These are phyloP conservation scores for Corinectria fuckeliana DNA, from an alignment of 2,329 filamentous ascomycete species.

Conservation along the genomic window DNA sequence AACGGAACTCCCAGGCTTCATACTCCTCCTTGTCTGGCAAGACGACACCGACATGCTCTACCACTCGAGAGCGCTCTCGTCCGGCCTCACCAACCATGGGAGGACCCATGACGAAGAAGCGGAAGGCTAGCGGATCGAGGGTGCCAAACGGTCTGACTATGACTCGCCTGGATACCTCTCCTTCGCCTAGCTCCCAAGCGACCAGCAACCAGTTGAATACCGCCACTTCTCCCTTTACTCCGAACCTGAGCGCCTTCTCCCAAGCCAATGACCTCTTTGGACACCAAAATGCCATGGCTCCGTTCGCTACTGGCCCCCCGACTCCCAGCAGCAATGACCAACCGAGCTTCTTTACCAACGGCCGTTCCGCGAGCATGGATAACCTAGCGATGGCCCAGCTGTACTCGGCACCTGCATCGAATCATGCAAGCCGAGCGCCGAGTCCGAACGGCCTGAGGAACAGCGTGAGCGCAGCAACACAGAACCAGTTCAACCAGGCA, in stretches of 20 bases:
- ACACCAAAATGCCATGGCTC: slow-evolving; percentile 47
- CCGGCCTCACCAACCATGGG: slow-evolving; percentile 74
- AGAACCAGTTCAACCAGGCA: slow-evolving; percentile 54
- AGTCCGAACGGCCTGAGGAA: slow-evolving; percentile 68
- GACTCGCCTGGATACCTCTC: slow-evolving; percentile 76
- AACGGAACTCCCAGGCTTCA: slow-evolving; percentile 53
- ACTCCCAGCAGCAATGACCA: slow-evolving; percentile 72
- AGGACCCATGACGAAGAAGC: slow-evolving; percentile 77
- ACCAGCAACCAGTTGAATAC: slow-evolving; percentile 47
- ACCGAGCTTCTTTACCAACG: slow-evolving; percentile 60
- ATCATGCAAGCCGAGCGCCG: slow-evolving; percentile 77
- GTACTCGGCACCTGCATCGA: slow-evolving; percentile 75
- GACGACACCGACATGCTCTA: slow-evolving; percentile 40
- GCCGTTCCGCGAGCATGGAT: slow-evolving; percentile 70
- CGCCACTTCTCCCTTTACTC: slow-evolving; percentile 61
- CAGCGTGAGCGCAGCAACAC: slow-evolving; percentile 50
- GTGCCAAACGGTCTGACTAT: slow-evolving; percentile 78
- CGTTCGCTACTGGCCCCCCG: slow-evolving; percentile 64
- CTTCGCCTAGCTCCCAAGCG: slow-evolving; percentile 46
- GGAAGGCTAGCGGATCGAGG: slow-evolving; percentile 78
- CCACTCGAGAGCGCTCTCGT: slow-evolving; percentile 63
- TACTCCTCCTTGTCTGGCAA: slow-evolving; percentile 43
- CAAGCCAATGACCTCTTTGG: slow-evolving; percentile 54
- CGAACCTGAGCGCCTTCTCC: slow-evolving; percentile 53
- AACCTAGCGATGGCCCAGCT: slow-evolving; percentile 68